Conservation (phyloP, 2,329 filamentous ascomycete genomes). For the Cordyceps militaris region DNA sequence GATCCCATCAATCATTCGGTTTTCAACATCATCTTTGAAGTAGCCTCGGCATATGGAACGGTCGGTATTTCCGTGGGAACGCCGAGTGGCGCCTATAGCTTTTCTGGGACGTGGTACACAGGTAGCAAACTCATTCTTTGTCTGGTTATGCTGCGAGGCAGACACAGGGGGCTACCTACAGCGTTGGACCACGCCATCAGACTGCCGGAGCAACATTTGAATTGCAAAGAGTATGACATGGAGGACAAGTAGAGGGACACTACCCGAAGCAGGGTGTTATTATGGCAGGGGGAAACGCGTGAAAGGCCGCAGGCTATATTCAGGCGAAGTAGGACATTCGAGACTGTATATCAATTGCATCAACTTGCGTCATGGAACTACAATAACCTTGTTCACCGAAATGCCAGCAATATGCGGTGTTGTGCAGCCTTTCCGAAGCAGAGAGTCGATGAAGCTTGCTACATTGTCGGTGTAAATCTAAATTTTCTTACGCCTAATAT, state of each 20-base stretch:
- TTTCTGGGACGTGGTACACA: constrained; percentile 46
- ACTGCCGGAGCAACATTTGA: constrained; percentile 30
- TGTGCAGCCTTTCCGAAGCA: too few species aligned
- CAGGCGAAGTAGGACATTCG: too few species aligned
- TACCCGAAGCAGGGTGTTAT: too few species aligned
- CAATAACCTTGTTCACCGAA: too few species aligned
- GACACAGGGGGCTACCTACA: constrained; percentile 50
- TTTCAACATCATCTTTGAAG: constrained; percentile 55
- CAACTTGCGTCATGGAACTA: too few species aligned
- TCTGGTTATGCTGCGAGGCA: constrained; percentile 48
- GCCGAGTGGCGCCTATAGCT: constrained; percentile 46
- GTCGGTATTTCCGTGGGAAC: constrained; percentile 55
- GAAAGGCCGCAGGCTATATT: neutral
- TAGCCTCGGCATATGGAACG: constrained; percentile 51
- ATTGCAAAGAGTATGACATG: constrained; percentile 22
- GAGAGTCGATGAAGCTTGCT: too few species aligned
- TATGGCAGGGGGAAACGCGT: neutral
- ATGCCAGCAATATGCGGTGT: too few species aligned
- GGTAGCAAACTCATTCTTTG: constrained; percentile 52
- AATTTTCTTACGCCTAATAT: neutral
- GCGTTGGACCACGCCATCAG: constrained; percentile 47
- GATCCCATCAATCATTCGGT: constrained; percentile 48
- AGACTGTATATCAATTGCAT: too few species aligned
- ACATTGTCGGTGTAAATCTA: too few species aligned
- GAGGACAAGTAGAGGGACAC: neutral